Evolutionary conservation across 2,329 filamentous ascomycete genomes (phyloP), one percentile per base, ranked within the genome.

Genomic region (Ampelomyces quisqualis): DNA sequence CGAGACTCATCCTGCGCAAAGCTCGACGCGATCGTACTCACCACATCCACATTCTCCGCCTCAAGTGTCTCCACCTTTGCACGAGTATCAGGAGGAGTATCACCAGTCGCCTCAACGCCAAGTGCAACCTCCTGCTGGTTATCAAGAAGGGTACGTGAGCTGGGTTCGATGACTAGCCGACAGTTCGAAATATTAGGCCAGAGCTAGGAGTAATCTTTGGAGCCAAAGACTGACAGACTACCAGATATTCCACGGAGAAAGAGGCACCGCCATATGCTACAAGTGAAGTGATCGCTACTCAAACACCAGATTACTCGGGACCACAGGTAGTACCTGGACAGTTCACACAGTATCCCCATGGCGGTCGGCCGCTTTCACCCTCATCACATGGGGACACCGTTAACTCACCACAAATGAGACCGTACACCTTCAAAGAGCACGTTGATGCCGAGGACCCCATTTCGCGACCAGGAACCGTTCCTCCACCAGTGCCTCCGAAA

Each of bases 361-460:
- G 37, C 6, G 33, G 34, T 11, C 42, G 50, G 11, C 44, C 49
- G 3, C 41, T 53, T 15, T 56, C 53, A 21, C 45, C 47, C 15
- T 47, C 47, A 4, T 56, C 57, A 5, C 38, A 53, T 22, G 53
- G 50, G 21, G 51, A 45, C 15, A 51, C 49, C 21, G 23, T 52
- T 11, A 47, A 28, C 9, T 58, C 53, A 11, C 53, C 49, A 28
- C 45, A 53, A 13, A 23, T 49, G 5, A 45, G 51, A 22, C 48
- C 50, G 7, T 60, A 54, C 24, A 49, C 48, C 2, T 57, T 60
- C 40, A 58, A 57, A 26, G 55, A 60, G 30, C 55, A 60, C 30
- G 53, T 58, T 11, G 51, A 56, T 27, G 29, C 48, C 5, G 43
- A 43, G 24, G 49, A 55, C 7, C 26, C 44, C 2, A 34, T 38